These are phyloP conservation scores for Paraphoma chrysanthemicola DNA, from an alignment of 2,329 filamentous ascomycete genomes.

Conservation along the genomic window DNA sequence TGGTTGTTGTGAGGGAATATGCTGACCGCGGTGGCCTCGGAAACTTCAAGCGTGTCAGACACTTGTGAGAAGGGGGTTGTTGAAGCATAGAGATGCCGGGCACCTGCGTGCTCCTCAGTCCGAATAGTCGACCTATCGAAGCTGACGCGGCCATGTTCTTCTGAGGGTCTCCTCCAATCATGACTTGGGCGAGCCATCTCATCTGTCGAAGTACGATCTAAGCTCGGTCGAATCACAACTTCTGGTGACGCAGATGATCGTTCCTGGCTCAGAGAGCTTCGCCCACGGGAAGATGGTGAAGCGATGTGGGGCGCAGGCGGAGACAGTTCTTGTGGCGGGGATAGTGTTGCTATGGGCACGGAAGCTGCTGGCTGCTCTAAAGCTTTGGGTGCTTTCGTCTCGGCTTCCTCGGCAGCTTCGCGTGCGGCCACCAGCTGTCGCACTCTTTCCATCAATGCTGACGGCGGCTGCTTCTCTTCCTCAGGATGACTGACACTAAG, in stretches of 20 bases:
- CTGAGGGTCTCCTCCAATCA: conserved; percentile 40
- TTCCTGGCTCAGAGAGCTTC: conserved; percentile 38
- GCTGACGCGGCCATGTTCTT: conserved; percentile 45
- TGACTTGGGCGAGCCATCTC: conserved; percentile 39
- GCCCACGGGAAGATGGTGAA: conserved; percentile 32
- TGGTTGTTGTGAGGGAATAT: conserved; percentile 70
- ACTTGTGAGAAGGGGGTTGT: conserved; percentile 58
- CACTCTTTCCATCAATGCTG: conserved; percentile 35
- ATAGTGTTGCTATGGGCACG: neutral
- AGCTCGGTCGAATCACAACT: conserved; percentile 22
- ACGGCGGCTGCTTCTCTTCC: conserved; percentile 28
- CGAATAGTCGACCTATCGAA: conserved; percentile 47
- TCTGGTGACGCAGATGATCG: conserved; percentile 38
- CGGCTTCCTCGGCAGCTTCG: conserved; percentile 20
- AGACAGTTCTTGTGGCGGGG: conserved; percentile 23
- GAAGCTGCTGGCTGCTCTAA: conserved; percentile 11
- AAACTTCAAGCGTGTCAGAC: conserved; percentile 64
- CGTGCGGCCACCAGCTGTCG: conserved; percentile 27
- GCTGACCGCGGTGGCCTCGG: conserved; percentile 66
- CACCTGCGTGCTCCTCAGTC: conserved; percentile 48
- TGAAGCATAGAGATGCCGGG: conserved; percentile 56
- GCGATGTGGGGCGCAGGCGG: conserved; percentile 27
- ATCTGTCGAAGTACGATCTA: conserved; percentile 36
- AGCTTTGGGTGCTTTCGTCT: conserved; percentile 16
- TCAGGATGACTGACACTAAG: conserved; percentile 18